Evolutionary conservation across 176 grass and related monocot genomes (phyloP), one percentile per base, ranked within the genome.

Genomic region (Thalia dealbata): DNA sequence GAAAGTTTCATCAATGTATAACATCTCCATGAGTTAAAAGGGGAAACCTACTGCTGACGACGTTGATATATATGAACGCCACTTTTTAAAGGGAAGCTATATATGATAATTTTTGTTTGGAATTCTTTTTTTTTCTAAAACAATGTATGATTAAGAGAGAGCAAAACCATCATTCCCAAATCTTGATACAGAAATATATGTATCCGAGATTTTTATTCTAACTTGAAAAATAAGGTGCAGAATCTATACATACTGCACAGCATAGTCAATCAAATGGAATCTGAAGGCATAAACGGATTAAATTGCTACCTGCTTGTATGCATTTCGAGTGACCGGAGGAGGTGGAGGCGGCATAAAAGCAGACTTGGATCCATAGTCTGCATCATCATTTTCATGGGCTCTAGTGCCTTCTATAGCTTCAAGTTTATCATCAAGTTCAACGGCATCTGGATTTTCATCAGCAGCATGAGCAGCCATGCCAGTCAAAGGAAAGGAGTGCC

Each of bases 381-480:
- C 78, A 64, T 54, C 66, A 71, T 75, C 81, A 52, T 85, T 75
- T 71, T 84, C 83, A 75, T 76, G n/a, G 32, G 56, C 71, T 70
- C 24, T 64, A 82, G 21, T 43, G n/a, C 46, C 60, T 0, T 86
- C 81, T 24, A 73, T 43, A 35, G 69, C 35, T 77, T 88, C 86
- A 71, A 72, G 50, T 61, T 74, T 88, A 71, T 86, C 90, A 60
- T 88, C 86, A 76, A 88, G 58, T 62, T 88, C 90, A 82, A 84
- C 45, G 59, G 90, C 86, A 68, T 88, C 86, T 14, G 77, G 55
- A 15, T 86, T 73, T 79, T 92, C 89, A 80, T 92, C 84, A 58
- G 81, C 35, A 55, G 85, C 83, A 86, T 88, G 75, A 64, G 86
- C 86, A 72, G 86, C 78, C 90, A 92, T 88, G 65, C 90, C 81